Base-by-base conservation (phyloP, 306 rosid species). In the Parietaria judaica region DNA sequence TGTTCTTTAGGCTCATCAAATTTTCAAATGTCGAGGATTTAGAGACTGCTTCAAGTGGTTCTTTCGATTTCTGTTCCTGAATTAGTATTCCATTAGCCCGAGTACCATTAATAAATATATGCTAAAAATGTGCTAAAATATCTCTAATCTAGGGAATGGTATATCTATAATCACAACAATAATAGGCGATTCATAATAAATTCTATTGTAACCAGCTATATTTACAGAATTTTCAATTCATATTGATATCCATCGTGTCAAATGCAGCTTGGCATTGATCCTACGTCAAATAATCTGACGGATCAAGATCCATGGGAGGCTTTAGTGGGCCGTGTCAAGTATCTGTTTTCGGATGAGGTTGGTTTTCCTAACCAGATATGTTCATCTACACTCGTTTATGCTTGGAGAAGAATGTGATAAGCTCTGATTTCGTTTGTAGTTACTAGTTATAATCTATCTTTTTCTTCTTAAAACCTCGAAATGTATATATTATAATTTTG, bases 291-390 rank as follows among this genome's bases (percentile, higher is more conserved):
- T 46, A 76, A 78, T 59, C 81, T 59, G 51, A 74, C 95, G 64
- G 81, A 73, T 10, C 75, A 77, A 58, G 92, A 87, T 66, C 74
- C 97, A 64, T 69, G 79, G 74, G 80, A 76, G 64, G 61, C 67
- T 52, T 71, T 91, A 69, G 84, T 80, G 53, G 53, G 70, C 66
- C 86, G 89, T 66, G 6, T 91, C 37, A 31, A 59, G 5, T 56
- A 54, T 69, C 43, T 88, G 63, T 87, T 91, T 75, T 83, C 98
- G n/a, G 83, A 85, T 3, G 79, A 81, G 78, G 98, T 88, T 35
- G 50, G 23, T 60, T 53, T 53, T 71, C 8, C 70, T 41, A 34
- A 37, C 31, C 31, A 23, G 31, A 23, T 23, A 23, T 23, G 31
- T 23, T 23, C 31, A 23, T 71, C 53, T 60, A 45, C 15, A 3